Conservation (phyloP, 1,139 yeast genomes). For the Geotrichum bryndzae region DNA sequence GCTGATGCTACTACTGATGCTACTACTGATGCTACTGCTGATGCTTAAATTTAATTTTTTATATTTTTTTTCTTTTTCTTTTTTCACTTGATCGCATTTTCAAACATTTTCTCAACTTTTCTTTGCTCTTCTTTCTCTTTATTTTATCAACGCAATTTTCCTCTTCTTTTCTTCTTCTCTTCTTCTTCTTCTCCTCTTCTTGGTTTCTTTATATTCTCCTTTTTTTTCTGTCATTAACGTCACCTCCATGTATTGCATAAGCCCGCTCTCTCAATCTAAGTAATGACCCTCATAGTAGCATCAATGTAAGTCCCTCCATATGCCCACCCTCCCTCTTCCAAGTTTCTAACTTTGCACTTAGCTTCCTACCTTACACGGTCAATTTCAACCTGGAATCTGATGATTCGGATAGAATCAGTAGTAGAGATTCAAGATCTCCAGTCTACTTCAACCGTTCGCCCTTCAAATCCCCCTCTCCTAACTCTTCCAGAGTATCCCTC, state of each 20-base stretch:
- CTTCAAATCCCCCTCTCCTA: neutral
- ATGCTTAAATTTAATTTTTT: neutral
- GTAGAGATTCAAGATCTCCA: slow-evolving; percentile 3
- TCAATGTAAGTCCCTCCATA: slow-evolving; percentile 37
- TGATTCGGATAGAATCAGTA: neutral
- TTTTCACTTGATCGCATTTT: neutral
- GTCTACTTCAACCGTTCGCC: neutral
- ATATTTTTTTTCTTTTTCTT: too few relatives aligned
- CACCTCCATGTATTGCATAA: neutral
- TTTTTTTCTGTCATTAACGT: neutral
- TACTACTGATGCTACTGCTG: neutral
- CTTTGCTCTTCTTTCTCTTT: neutral
- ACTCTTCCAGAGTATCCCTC: slow-evolving; percentile 1
- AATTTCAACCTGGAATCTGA: slow-evolving; percentile 25
- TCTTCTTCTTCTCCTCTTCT: neutral
- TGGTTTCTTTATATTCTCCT: neutral
- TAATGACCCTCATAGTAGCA: slow-evolving; percentile 23
- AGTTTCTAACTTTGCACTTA: slow-evolving; percentile 22
- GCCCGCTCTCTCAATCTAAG: neutral
- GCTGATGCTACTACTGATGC: neutral
- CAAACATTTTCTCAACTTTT: too few relatives aligned
- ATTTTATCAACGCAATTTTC: neutral
- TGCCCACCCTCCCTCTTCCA: neutral
- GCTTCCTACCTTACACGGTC: slow-evolving; percentile 68
- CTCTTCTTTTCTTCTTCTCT: neutral